These are phyloP conservation scores for Phaeosphaeriaceae sp. DNA, from an alignment of 2,329 filamentous ascomycete species.

Conservation along the genomic window DNA sequence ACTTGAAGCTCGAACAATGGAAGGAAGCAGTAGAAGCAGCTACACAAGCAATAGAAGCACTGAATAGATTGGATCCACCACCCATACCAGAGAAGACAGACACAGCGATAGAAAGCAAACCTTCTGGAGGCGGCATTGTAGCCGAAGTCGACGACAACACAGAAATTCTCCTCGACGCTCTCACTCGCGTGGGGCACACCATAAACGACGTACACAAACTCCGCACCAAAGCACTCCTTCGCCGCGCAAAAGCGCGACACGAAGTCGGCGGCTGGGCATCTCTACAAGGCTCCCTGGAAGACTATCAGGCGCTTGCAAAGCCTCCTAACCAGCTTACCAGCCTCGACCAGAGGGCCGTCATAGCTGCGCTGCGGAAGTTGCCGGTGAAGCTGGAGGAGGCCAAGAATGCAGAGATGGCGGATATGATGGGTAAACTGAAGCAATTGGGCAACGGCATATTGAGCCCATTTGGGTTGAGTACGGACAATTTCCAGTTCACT, in stretches of 20 bases:
- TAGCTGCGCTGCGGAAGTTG: slow-evolving; percentile 68
- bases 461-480: slow-evolving; percentile 91
- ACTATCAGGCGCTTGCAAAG: slow-evolving; percentile 72
- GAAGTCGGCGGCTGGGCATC: slow-evolving; percentile 79
- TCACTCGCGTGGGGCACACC: slow-evolving; percentile 34
- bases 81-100: slow-evolving; percentile 35
- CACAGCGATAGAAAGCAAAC: slow-evolving; percentile 56
- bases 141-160: slow-evolving; percentile 62
- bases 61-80: slow-evolving; percentile 67
- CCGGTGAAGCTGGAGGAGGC: slow-evolving; percentile 75
- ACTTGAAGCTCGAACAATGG: slow-evolving; percentile 85
- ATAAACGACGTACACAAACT: slow-evolving; percentile 74
- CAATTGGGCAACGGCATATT: slow-evolving; percentile 89
- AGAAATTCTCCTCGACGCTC: slow-evolving; percentile 40
- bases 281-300: slow-evolving; percentile 77
- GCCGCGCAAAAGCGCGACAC: slow-evolving; percentile 74
- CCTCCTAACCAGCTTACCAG: slow-evolving; percentile 65
- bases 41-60: slow-evolving; percentile 71
- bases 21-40: slow-evolving; percentile 79
- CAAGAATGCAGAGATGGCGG: slow-evolving; percentile 84
- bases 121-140: slow-evolving; percentile 60
- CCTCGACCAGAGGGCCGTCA: slow-evolving; percentile 72
- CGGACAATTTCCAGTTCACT: slow-evolving; percentile 92
- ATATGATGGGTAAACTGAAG: slow-evolving; percentile 98
- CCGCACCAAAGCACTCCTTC: slow-evolving; percentile 80